These are phyloP conservation scores for Candida multigemmis DNA, from an alignment of 805 yeast genomes.

Conservation along the genomic window DNA sequence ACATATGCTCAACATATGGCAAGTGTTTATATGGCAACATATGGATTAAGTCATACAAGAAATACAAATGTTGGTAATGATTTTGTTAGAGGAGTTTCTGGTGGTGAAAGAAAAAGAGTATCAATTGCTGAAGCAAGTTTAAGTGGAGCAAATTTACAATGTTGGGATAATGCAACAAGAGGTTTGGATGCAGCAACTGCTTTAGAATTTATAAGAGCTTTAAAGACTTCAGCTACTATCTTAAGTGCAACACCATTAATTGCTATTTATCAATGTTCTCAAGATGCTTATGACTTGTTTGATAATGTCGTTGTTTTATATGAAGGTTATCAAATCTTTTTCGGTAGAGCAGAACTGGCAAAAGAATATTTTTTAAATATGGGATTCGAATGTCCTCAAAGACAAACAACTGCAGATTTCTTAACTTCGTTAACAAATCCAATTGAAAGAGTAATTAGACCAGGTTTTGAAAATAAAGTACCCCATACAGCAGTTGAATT, in stretches of 20 bases:
- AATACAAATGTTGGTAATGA: constrained; percentile 58
- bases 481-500: constrained; percentile 52
- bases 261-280: constrained; percentile 49
- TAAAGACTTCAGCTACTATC: constrained; percentile 52
- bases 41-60: constrained; percentile 43
- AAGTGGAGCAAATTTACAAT: constrained; percentile 46
- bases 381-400: constrained; percentile 55
- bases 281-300: constrained; percentile 38
- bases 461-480: constrained; percentile 42
- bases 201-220: constrained; percentile 58
- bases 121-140: constrained; percentile 71
- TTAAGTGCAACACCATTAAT: constrained; percentile 46
- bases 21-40: constrained; percentile 34
- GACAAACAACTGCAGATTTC: constrained; percentile 64
- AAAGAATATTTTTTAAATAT: constrained; percentile 43
- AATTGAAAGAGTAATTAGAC: constrained; percentile 40
- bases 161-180: constrained; percentile 74
- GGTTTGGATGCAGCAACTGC: constrained; percentile 85
- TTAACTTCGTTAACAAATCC: constrained; percentile 63
- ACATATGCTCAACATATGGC: constrained; percentile 32
- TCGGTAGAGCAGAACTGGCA: constrained; percentile 34
- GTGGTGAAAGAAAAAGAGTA: constrained; percentile 77
- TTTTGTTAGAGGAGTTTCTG: constrained; percentile 64
- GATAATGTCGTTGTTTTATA: constrained; percentile 39
- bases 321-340: constrained; percentile 40